phyloP scores from a whole-genome alignment of 768 basidiomycete species.

The Daedaleopsis nitida region DNA sequence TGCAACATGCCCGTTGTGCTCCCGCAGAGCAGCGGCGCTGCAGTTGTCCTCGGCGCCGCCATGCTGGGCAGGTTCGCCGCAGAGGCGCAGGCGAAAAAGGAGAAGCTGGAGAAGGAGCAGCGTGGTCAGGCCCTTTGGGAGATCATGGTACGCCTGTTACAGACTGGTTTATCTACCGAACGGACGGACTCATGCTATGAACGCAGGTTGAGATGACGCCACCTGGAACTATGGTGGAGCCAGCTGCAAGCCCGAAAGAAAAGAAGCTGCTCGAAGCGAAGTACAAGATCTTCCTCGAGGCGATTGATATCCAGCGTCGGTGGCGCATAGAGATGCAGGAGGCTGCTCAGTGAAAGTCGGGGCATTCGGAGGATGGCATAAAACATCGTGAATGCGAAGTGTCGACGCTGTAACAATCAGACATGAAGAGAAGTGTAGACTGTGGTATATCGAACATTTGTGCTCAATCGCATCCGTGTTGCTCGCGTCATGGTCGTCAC shows the following conservation, averaged over 20 bases:
- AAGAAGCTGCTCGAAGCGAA: constrained; percentile 84
- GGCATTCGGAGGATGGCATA: too few relatives aligned
- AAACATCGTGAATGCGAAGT: too few relatives aligned
- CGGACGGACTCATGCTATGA: constrained; percentile 1
- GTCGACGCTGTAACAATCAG: too few relatives aligned
- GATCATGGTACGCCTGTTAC: constrained; percentile 69
- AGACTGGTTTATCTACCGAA: not conserved
- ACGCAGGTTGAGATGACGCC: constrained; percentile 90
- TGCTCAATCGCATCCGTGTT: too few relatives aligned
- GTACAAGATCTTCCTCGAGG: constrained; percentile 90
- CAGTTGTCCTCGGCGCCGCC: constrained; percentile 91
- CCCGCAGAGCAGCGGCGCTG: constrained; percentile 71
- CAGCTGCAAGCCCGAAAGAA: constrained; percentile 62
- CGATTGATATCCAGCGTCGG: constrained; percentile 82
- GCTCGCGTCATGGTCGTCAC: too few relatives aligned
- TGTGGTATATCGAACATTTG: not conserved
- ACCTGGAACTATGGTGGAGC: constrained; percentile 68
- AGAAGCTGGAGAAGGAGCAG: constrained; percentile 41
- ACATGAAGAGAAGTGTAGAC: too few relatives aligned
- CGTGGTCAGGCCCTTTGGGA: constrained; percentile 79
- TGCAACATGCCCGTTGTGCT: constrained; percentile 84
- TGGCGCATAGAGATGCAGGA: constrained; percentile 84
- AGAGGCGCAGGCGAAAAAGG: constrained; percentile 42
- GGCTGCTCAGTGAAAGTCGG: constrained; percentile 33
- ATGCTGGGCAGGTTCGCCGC: constrained; percentile 91